A percentile compares a stretch with the other conserved stretches of the same genome.
Evolutionary conservation across 495 filamentous ascomycete species (phyloP).

Genomic region (Aspergillus diversus): DNA sequence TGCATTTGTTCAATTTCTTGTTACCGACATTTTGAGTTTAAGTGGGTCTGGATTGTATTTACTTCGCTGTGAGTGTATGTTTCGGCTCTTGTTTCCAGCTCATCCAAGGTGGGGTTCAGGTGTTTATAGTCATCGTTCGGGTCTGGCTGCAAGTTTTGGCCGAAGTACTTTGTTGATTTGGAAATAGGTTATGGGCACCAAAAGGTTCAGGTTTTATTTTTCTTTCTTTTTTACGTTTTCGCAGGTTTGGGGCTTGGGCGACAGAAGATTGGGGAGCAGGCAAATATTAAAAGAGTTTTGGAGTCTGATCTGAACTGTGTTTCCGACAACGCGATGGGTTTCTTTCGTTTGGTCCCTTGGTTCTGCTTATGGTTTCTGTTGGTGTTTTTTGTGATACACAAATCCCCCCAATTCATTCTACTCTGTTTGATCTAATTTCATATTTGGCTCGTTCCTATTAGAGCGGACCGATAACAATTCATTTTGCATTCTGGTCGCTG

Average conservation of each 20-base stretch:
- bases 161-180: constrained; percentile 14
- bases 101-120: constrained; percentile 23
- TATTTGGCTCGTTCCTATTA: too few species aligned
- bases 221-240: constrained; percentile 5
- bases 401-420: too few species aligned
- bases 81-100: constrained; percentile 29
- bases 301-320: constrained; percentile 31
- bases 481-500: too few species aligned
- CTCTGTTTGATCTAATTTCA: too few species aligned
- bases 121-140: constrained; percentile 27
- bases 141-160: constrained; percentile 25
- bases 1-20: constrained; percentile 20
- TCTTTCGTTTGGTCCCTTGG: constrained; percentile 7
- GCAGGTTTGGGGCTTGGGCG: constrained; percentile 23
- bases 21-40: constrained; percentile 13
- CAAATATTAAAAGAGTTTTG: constrained; percentile 33
- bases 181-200: constrained; percentile 24
- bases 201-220: constrained; percentile 22
- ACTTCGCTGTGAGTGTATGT: constrained; percentile 24
- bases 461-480: too few species aligned
- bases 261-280: constrained; percentile 27
- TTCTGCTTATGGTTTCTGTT: constrained; percentile 4
- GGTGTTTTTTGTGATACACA: background rate
- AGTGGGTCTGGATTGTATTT: constrained; percentile 25
- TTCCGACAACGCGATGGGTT: constrained; percentile 21